Percentiles rank a stretch among this genome's conserved stretches.
phyloP scores from a whole-genome alignment of 2,329 filamentous ascomycete species.

The Claviceps sp. region DNA sequence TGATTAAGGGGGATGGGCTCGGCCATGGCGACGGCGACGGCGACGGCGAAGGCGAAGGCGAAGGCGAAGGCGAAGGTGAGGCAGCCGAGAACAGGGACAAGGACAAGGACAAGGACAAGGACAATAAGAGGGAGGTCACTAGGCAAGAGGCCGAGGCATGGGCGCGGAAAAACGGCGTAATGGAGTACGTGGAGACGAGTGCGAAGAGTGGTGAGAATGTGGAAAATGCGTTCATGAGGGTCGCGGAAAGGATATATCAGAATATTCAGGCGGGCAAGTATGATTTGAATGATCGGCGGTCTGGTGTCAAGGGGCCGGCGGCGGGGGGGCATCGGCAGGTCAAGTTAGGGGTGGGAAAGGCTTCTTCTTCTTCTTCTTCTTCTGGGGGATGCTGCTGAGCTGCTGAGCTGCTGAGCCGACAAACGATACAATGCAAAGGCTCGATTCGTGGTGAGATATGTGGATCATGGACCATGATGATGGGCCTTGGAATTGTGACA shows the following conservation, averaged over 20 bases:
- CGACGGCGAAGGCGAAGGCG: slow-evolving; percentile 14
- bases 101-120: slow-evolving; percentile 19
- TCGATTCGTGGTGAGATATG: too few species aligned
- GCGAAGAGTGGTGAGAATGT: slow-evolving; percentile 93
- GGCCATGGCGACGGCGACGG: background rate
- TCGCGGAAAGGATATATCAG: slow-evolving; percentile 88
- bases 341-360: slow-evolving; percentile 28
- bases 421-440: background rate
- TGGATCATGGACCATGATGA: background rate
- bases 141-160: slow-evolving; percentile 76
- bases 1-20: slow-evolving; percentile 26
- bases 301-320: slow-evolving; percentile 69
- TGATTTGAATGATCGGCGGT: slow-evolving; percentile 83
- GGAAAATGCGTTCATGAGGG: slow-evolving; percentile 82
- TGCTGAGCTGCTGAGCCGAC: slow-evolving; percentile 26
- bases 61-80: too few species aligned
- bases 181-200: slow-evolving; percentile 91
- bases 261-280: slow-evolving; percentile 95
- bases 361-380: slow-evolving; percentile 23
- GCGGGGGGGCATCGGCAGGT: slow-evolving; percentile 34
- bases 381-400: slow-evolving; percentile 36
- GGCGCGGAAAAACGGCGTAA: slow-evolving; percentile 72
- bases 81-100: slow-evolving; percentile 13
- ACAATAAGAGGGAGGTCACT: slow-evolving; percentile 67
- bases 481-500: too few species aligned